phyloP scores from a whole-genome alignment of 352 stramenopile species.

The Phytopythium chamaehyphon region DNA sequence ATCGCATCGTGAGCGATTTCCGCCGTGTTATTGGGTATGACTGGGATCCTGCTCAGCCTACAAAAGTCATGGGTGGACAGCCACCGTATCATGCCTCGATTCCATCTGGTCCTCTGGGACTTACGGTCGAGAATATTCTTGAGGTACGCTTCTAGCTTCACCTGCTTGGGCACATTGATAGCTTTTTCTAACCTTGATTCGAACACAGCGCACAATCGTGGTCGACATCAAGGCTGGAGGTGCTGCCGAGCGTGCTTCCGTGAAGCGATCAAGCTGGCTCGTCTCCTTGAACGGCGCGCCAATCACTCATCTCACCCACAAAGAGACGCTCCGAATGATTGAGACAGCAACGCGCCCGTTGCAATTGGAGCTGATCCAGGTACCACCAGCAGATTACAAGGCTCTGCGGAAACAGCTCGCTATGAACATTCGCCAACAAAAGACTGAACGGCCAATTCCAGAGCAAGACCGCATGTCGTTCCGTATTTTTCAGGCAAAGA shows the following conservation, averaged over 20 bases:
- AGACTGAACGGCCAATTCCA: conserved; percentile 75
- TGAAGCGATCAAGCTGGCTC: conserved; percentile 85
- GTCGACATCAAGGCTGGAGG: conserved; percentile 84
- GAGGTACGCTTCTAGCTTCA: conserved; percentile 33
- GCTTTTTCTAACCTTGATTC: too few species aligned
- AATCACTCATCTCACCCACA: conserved; percentile 82
- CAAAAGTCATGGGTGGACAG: conserved; percentile 42
- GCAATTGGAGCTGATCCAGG: conserved; percentile 63
- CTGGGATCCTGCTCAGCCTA: conserved; percentile 50
- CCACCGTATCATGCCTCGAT: conserved; percentile 64
- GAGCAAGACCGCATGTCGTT: conserved; percentile 86
- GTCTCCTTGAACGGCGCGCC: conserved; percentile 70
- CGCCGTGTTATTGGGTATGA: conserved; percentile 65
- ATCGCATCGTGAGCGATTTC: conserved; percentile 78
- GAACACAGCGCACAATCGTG: conserved; percentile 64
- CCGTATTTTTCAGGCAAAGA: conserved; percentile 81
- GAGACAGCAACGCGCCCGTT: conserved; percentile 69
- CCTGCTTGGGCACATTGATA: not conserved
- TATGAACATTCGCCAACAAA: conserved; percentile 83
- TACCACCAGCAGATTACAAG: conserved; percentile 74
- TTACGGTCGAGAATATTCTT: conserved; percentile 88
- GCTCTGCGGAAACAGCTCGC: conserved; percentile 66
- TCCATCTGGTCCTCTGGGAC: conserved; percentile 69
- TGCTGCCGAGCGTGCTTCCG: conserved; percentile 62
- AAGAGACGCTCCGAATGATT: conserved; percentile 83